phyloP scores from a whole-genome alignment of 2,329 filamentous ascomycete species.

The Paramyrothecium sp. region DNA sequence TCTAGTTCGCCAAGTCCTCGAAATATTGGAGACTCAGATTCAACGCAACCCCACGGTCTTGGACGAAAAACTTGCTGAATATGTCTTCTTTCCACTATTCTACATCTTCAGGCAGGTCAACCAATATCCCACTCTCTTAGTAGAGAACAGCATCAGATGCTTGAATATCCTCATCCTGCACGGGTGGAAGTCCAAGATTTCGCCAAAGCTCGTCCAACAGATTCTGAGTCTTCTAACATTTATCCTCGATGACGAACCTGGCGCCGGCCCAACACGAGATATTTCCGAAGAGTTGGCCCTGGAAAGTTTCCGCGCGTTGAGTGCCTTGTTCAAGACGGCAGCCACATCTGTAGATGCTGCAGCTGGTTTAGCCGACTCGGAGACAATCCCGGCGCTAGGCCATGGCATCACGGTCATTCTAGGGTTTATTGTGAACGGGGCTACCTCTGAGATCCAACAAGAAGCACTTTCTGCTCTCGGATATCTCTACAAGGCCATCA shows the following conservation, averaged over 20 bases:
- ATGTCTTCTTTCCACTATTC: constrained; percentile 90
- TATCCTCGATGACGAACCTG: constrained; percentile 71
- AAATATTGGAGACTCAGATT: constrained; percentile 44
- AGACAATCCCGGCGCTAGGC: constrained; percentile 74
- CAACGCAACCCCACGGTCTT: constrained; percentile 48
- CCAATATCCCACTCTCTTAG: constrained; percentile 65
- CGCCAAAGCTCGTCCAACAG: constrained; percentile 74
- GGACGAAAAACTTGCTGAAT: constrained; percentile 85
- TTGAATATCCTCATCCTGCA: constrained; percentile 69
- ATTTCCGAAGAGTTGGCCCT: constrained; percentile 72
- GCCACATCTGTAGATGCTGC: constrained; percentile 48
- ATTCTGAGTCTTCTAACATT: constrained; percentile 83
- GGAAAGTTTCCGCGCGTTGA: constrained; percentile 69
- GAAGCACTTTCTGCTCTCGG: constrained; percentile 66
- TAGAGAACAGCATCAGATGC: constrained; percentile 77
- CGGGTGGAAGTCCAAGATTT: constrained; percentile 76
- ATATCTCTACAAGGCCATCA: constrained; percentile 61
- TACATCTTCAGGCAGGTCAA: constrained; percentile 79
- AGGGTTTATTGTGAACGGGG: constrained; percentile 65
- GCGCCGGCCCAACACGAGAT: constrained; percentile 38
- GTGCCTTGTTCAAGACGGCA: constrained; percentile 62
- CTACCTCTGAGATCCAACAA: constrained; percentile 66
- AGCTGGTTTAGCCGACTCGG: constrained; percentile 49
- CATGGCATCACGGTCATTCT: constrained; percentile 80
- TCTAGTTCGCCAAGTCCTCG: constrained; percentile 43